Base-by-base conservation (phyloP, 345 rosid species). In the Brassica juncea region DNA sequence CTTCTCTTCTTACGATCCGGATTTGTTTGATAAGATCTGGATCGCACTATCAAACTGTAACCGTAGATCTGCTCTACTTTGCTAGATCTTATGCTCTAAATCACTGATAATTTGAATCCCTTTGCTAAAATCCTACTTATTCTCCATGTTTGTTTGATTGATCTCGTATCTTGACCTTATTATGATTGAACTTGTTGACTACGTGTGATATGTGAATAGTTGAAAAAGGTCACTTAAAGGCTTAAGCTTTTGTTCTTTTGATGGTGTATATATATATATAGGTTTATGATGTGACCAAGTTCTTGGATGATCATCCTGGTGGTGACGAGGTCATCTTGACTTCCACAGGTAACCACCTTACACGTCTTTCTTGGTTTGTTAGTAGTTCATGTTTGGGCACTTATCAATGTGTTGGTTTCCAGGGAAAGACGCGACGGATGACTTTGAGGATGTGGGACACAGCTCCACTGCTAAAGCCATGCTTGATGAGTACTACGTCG, bases 351-450 rank as follows among this genome's bases (percentile, higher is more conserved):
- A 27, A 27, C 28, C 28, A 27, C 28, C 3, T 27, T 27, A 37
- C 59, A 61, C n/a, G 27, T 72, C 69, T 11, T 72, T 58, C 66
- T 35, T 65, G 5, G 47, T 52, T 61, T 70, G 28, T 31, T 60
- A 32, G 1, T 60, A 32, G 1, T 11, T 59, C 32, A 4, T 37
- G 44, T 27, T 27, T 27, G 28, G 28, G 28, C 28, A 27, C 28
- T 27, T 27, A 27, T 3, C 28, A 31, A 28, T 66, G 25, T 77
- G 25, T 25, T n/a, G 3, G 58, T 15, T 69, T 52, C 0, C 84
- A 94, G 99, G 97, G 78, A 94, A 95, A 85, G 98, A 95, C 58
- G 97, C 98, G 0, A 91, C 97, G 4, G 91, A 91, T 78, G 98
- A 95, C 80, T 95, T 95, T 21, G 98, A 91, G 78, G 97, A 95